Evolutionary conservation across 345 rosid genomes (phyloP), one percentile per base, ranked within the genome.

Genomic region (Brassica cretica): DNA sequence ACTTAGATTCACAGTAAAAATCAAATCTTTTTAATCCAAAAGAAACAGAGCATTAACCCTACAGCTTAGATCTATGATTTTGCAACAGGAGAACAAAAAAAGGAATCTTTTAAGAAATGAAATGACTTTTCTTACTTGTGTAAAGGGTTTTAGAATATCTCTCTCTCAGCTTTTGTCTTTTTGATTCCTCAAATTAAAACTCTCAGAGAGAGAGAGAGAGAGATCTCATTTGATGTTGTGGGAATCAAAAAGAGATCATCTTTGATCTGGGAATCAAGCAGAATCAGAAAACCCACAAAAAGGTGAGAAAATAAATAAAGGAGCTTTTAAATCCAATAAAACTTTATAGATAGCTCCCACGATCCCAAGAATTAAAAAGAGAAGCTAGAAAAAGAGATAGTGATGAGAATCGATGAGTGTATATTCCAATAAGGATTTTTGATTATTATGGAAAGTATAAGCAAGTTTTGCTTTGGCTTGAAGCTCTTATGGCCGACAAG

Each of bases 401-500:
- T 69, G 78, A 60, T 44, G 73, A 74, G 79, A 76, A 80, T 76
- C 69, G 51, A 76, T 71, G 12, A 80, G 83, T 80, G 77, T 80
- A 76, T 66, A 75, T 71, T 76, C 83, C 83, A 80, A 80, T 80
- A 80, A 74, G 75, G 71, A 63, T 5, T 12, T 44, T 46, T n/a
- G 56, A 51, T 76, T 60, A 30, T n/a, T 30, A 69, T 68, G 80
- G 80, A 77, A 77, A 78, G 68, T 24, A 62, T 74, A 74, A 79
- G 75, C 29, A 73, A 74, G 61, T 65, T 58, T 72, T 67, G 80
- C 72, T 55, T 77, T 72, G 44, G 59, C 37, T 70, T 41, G 79
- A 82, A 79, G 77, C 73, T 81, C 65, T 53, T 59, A 84, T 73
- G 68, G 81, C 80, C 75, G 82, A 81, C 84, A 81, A 81, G 84